Evolutionary conservation across 805 yeast genomes (phyloP).

Genomic region (Cyberlindnera lachancei): DNA sequence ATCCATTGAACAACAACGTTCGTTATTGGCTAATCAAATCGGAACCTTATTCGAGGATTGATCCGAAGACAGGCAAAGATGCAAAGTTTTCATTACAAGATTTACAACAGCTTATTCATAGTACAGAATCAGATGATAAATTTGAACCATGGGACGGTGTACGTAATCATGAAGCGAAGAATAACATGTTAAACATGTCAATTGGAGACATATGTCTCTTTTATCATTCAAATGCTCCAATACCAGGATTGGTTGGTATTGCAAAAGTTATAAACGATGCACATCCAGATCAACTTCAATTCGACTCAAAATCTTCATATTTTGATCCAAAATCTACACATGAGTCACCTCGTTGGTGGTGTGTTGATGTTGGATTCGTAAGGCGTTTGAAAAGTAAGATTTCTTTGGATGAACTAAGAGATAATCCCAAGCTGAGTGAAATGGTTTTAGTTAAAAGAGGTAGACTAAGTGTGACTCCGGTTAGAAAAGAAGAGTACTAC

Average conservation of each 20-base stretch:
- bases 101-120: conserved; percentile 30
- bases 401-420: conserved; percentile 32
- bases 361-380: conserved; percentile 40
- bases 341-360: conserved; percentile 48
- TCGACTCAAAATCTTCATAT: conserved; percentile 35
- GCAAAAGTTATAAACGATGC: conserved; percentile 30
- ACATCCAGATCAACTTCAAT: conserved; percentile 34
- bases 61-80: conserved; percentile 38
- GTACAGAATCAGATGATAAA: too few relatives aligned
- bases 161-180: conserved; percentile 49
- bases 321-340: conserved; percentile 38
- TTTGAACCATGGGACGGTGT: conserved; percentile 54
- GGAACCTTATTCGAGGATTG: conserved; percentile 44
- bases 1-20: conserved; percentile 18
- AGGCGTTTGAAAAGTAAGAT: conserved; percentile 37
- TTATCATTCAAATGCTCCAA: conserved; percentile 48
- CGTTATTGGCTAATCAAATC: conserved; percentile 50
- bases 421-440: conserved; percentile 26
- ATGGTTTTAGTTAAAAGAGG: conserved; percentile 42
- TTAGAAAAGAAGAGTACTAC: conserved; percentile 34
- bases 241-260: conserved; percentile 49
- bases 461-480: conserved; percentile 45
- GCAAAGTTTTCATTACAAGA: conserved; percentile 41
- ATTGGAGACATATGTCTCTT: conserved; percentile 41
- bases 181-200: conserved; percentile 40